Conservation (phyloP, 306 rosid species). For the Malus orientalis region DNA sequence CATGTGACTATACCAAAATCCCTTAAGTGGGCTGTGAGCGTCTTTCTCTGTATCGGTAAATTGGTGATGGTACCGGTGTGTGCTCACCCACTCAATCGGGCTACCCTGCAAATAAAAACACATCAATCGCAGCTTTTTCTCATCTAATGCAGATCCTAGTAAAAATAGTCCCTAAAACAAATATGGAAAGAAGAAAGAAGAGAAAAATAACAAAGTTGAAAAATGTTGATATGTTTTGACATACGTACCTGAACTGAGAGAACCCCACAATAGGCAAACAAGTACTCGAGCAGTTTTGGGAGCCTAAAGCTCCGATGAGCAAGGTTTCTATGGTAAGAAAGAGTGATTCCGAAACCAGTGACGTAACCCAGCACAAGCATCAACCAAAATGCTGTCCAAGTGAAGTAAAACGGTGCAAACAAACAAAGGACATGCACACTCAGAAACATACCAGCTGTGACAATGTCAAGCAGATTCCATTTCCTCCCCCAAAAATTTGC, state of each 20-base stretch:
- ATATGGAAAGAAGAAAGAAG: background rate
- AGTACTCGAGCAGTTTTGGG: constrained; percentile 81
- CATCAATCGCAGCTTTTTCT: background rate
- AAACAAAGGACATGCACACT: constrained; percentile 49
- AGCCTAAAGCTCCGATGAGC: constrained; percentile 79
- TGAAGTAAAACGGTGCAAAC: constrained; percentile 69
- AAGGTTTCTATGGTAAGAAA: constrained; percentile 72
- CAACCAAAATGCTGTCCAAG: constrained; percentile 50
- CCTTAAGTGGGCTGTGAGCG: constrained; percentile 76
- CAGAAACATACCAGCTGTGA: constrained; percentile 46
- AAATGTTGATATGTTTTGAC: too few relatives aligned
- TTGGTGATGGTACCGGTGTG: constrained; percentile 85
- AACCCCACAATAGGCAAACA: constrained; percentile 69
- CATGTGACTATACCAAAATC: constrained; percentile 91
- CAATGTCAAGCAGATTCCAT: constrained; percentile 60
- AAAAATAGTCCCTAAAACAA: too few relatives aligned
- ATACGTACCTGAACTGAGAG: constrained; percentile 57
- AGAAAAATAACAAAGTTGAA: too few relatives aligned
- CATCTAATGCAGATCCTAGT: too few relatives aligned
- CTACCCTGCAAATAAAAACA: constrained; percentile 44
- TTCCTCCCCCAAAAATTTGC: constrained; percentile 32
- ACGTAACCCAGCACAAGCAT: constrained; percentile 31
- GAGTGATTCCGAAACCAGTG: constrained; percentile 74
- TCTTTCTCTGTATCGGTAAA: constrained; percentile 78
- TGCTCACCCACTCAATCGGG: constrained; percentile 91